Evolutionary conservation across 129 eudicot genomes (phyloP).

Genomic region (Escallonia herrerae): DNA sequence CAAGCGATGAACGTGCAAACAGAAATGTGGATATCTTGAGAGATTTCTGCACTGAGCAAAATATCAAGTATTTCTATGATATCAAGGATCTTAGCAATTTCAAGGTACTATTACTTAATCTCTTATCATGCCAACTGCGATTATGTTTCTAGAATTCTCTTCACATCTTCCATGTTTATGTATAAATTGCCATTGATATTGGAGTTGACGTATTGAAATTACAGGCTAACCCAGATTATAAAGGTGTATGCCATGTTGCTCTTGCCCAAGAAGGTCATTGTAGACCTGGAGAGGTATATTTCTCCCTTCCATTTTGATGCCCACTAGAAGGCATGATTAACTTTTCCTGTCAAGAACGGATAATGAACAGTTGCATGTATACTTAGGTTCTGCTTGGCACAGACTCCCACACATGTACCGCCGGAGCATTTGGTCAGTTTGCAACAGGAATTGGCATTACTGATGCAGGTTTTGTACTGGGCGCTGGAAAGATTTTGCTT

Average conservation of each 20-base stretch:
- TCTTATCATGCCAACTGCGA: not conserved
- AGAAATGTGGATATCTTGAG: constrained; percentile 88
- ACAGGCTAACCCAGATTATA: constrained; percentile 96
- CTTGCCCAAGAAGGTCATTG: constrained; percentile 99
- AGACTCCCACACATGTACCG: constrained; percentile 96
- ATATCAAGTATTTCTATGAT: constrained; percentile 86
- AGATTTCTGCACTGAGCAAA: constrained; percentile 79
- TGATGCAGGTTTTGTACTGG: constrained; percentile 93
- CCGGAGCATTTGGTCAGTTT: constrained; percentile 99
- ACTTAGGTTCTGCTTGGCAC: constrained; percentile 88
- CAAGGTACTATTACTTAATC: constrained; percentile 34
- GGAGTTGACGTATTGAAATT: constrained; percentile 2
- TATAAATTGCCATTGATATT: constrained; percentile 1
- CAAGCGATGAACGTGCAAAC: constrained; percentile 83
- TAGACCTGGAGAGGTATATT: constrained; percentile 94
- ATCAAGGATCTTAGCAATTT: constrained; percentile 86
- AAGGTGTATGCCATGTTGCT: constrained; percentile 99
- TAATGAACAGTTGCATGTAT: constrained; percentile 3
- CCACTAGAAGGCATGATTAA: not conserved
- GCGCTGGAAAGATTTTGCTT: constrained; percentile 92
- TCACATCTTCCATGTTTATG: not conserved
- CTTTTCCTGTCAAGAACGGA: not conserved
- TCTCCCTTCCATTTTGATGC: not conserved
- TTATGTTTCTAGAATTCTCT: not conserved
- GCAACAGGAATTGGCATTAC: constrained; percentile 95